A percentile compares a stretch with the other conserved stretches of the same genome.
Conservation (phyloP, 2,329 filamentous ascomycete genomes). For the Microcera coccophila region DNA sequence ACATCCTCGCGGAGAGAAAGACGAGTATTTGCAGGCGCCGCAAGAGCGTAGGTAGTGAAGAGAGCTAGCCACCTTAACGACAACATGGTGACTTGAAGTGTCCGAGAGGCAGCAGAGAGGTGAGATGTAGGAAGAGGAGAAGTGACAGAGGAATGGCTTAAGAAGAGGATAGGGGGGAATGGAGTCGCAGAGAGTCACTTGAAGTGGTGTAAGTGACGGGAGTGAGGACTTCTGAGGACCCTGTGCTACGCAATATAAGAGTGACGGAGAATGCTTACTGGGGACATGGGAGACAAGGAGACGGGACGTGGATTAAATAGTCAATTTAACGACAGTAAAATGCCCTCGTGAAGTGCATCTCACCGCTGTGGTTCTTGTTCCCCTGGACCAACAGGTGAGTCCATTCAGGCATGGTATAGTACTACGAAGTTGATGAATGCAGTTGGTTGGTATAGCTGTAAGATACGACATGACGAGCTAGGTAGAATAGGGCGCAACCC, state of each 20-base stretch:
- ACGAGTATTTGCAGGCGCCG: no score
- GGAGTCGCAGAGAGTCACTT: no score
- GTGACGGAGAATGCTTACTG: no score
- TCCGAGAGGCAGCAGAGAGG: not conserved
- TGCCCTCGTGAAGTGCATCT: no score
- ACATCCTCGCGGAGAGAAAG: constrained; percentile 21
- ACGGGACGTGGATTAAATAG: constrained; percentile 4
- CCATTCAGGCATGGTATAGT: not conserved
- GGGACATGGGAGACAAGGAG: constrained; percentile 3
- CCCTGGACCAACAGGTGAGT: no score
- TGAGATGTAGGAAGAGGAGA: not conserved
- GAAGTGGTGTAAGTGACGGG: not conserved
- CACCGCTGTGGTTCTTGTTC: no score
- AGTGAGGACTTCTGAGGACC: no score
- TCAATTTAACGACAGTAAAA: not conserved
- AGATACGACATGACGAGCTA: not conserved
- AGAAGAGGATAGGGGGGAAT: not conserved
- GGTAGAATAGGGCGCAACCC: not conserved
- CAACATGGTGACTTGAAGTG: constrained; percentile 24
- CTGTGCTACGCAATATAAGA: not conserved
- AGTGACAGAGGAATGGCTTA: constrained; percentile 2
- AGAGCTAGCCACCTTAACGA: constrained; percentile 15
- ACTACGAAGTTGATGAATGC: not conserved
- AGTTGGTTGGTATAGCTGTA: constrained; percentile 1
- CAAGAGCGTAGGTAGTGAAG: constrained; percentile 16